Evolutionary conservation across 257 asterid genomes (phyloP).

Genomic region (Ilex asprella): DNA sequence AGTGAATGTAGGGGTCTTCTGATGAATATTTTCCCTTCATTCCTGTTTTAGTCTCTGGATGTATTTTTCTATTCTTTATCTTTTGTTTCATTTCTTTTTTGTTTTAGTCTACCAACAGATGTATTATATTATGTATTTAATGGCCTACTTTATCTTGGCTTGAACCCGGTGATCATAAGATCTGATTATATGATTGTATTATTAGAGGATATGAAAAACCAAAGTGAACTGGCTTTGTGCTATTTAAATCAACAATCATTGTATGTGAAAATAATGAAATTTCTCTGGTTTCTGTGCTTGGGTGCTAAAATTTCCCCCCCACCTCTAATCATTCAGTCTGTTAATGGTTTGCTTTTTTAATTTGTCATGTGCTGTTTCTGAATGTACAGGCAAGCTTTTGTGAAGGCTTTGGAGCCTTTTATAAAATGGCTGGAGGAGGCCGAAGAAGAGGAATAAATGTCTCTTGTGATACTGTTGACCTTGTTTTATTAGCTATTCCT

Average conservation of each 20-base stretch:
- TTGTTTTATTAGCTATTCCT: neutral
- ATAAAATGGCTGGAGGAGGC: conserved; percentile 99
- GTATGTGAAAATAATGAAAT: neutral
- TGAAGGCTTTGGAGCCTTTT: conserved; percentile 89
- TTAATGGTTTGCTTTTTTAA: neutral
- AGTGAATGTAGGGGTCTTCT: too few relatives aligned
- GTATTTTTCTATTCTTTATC: too few relatives aligned
- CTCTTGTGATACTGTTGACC: neutral
- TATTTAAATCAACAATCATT: neutral
- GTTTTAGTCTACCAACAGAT: too few relatives aligned
- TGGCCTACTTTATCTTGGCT: too few relatives aligned
- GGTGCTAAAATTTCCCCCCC: too few relatives aligned
- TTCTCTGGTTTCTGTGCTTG: neutral
- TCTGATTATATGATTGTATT: too few relatives aligned
- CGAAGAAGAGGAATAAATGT: conserved; percentile 77
- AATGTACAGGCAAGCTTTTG: conserved; percentile 67
- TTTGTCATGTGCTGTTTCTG: neutral
- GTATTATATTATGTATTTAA: too few relatives aligned
- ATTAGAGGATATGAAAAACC: neutral
- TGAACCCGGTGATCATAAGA: too few relatives aligned
- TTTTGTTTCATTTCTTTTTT: too few relatives aligned
- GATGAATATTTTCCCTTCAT: too few relatives aligned
- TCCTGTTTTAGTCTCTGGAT: too few relatives aligned
- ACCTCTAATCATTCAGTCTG: neutral
- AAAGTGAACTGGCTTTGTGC: neutral